A percentile compares a stretch with the other conserved stretches of the same genome.
Conservation (phyloP, 106 monocot species). For the Acorus gramineus region DNA sequence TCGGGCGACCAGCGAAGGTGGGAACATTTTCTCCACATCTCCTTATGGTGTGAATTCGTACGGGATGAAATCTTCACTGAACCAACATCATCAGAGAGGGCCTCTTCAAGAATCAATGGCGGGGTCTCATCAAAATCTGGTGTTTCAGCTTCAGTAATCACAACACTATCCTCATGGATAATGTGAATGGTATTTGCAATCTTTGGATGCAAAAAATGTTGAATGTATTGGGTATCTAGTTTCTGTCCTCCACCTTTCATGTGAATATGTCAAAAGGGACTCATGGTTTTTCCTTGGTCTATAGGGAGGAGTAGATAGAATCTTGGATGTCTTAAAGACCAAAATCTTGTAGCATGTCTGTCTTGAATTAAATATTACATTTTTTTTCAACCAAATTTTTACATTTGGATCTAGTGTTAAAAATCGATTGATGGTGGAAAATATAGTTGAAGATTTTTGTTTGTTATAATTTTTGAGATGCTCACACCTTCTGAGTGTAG, state of each 20-base stretch:
- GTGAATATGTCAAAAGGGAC: conserved; percentile 2
- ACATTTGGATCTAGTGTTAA: no score
- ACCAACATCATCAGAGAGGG: conserved; percentile 2
- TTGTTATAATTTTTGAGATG: no score
- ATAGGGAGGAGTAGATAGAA: no score
- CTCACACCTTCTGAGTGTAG: no score
- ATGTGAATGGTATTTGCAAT: not conserved
- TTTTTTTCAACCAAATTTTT: no score
- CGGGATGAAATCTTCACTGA: conserved; percentile 4
- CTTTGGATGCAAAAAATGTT: not conserved
- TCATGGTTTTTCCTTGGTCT: not conserved
- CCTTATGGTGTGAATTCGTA: not conserved
- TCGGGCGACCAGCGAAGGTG: not conserved
- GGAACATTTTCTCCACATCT: not conserved
- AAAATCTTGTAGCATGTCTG: no score
- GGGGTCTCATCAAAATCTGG: not conserved
- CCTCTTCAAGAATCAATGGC: conserved; percentile 3
- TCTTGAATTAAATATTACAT: no score
- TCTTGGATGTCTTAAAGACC: no score
- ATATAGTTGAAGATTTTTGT: no score
- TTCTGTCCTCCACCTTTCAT: not conserved
- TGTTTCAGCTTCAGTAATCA: conserved; percentile 7
- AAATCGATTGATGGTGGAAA: no score
- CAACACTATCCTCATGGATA: not conserved
- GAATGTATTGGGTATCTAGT: not conserved